Percentiles rank a stretch among this genome's conserved stretches.
Conservation (phyloP, 331 rosid species). For the Cydonia oblonga region DNA sequence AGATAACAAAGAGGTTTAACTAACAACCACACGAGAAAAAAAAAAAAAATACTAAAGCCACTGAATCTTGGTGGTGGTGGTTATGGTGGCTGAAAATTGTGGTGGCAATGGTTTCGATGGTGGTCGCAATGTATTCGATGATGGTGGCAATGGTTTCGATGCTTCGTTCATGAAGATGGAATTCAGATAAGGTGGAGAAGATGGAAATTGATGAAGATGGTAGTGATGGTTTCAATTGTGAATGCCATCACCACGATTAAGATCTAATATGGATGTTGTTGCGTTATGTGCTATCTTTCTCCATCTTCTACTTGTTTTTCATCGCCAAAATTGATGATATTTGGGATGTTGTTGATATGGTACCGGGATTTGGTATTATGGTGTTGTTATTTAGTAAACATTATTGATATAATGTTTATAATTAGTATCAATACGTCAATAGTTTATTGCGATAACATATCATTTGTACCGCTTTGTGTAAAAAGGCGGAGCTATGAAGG, state of each 20-base stretch:
- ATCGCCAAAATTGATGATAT: not conserved
- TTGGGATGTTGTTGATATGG: not conserved
- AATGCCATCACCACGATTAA: not conserved
- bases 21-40: not conserved
- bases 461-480: too few species aligned
- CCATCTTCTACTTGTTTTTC: not conserved
- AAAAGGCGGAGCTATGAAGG: too few species aligned
- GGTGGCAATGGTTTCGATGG: constrained; percentile 38
- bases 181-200: too few species aligned
- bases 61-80: not conserved
- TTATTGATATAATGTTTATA: too few species aligned
- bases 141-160: too few species aligned
- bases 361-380: too few species aligned
- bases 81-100: too few species aligned
- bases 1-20: not conserved
- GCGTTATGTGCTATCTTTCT: not conserved
- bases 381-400: too few species aligned
- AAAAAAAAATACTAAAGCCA: not conserved
- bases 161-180: too few species aligned
- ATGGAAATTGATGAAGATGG: too few species aligned
- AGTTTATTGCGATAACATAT: too few species aligned
- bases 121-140: too few species aligned
- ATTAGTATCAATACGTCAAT: not conserved
- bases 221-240: not conserved
- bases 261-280: not conserved